Conservation (phyloP, 495 filamentous ascomycete species). For the Penicillium soppii region DNA sequence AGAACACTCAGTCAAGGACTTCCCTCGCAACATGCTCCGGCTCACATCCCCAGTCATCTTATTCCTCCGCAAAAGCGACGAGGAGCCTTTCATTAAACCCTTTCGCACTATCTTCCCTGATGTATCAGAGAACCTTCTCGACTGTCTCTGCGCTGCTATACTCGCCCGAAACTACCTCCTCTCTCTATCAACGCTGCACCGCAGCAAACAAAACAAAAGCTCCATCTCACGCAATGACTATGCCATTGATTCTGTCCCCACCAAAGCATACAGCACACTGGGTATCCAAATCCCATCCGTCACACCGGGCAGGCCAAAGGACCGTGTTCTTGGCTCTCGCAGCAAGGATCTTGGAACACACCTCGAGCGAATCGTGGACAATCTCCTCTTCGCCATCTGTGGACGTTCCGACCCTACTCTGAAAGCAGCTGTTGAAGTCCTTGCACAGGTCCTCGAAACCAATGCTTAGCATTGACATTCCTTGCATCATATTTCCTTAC, state of each 20-base stretch:
- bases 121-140: conserved; percentile 53
- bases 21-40: conserved; percentile 42
- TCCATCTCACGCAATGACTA: conserved; percentile 23
- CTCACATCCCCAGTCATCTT: conserved; percentile 49
- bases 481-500: not conserved
- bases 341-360: conserved; percentile 32
- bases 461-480: conserved; percentile 21
- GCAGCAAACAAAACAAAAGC: conserved; percentile 26
- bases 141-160: conserved; percentile 63
- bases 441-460: conserved; percentile 43
- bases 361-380: conserved; percentile 44
- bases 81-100: conserved; percentile 37
- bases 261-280: conserved; percentile 36
- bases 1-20: conserved; percentile 42
- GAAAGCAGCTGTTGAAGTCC: conserved; percentile 41
- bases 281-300: conserved; percentile 34
- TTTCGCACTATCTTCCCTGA: conserved; percentile 60
- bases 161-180: conserved; percentile 62
- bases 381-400: conserved; percentile 39
- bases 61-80: conserved; percentile 39
- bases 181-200: conserved; percentile 30
- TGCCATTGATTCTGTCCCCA: conserved; percentile 33
- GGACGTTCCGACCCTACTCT: conserved; percentile 37
- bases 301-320: conserved; percentile 29
- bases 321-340: conserved; percentile 32